A percentile compares a stretch with the other conserved stretches of the same genome.
Evolutionary conservation across 768 basidiomycete genomes (phyloP).

Genomic region (Rubroboletus pulcherrimus): DNA sequence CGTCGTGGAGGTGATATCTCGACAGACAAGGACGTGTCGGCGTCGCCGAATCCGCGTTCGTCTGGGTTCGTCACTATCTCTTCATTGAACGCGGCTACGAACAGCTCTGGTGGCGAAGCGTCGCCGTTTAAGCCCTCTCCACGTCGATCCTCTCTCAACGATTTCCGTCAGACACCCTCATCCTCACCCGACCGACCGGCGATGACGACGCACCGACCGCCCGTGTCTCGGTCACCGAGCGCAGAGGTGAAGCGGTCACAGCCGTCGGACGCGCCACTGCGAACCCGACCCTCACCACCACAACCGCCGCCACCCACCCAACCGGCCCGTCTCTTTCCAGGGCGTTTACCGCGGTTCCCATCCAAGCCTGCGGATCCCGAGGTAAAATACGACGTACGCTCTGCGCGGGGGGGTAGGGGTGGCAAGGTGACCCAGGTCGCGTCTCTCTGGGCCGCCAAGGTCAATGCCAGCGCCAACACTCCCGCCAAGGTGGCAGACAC

Average conservation of each 20-base stretch:
- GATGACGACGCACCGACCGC: not conserved
- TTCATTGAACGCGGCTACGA: conserved; percentile 38
- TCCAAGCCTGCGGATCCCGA: conserved; percentile 43
- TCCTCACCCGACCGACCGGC: not conserved
- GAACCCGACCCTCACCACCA: not conserved
- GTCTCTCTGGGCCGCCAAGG: conserved; percentile 68
- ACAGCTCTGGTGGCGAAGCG: not conserved
- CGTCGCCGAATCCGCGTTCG: conserved; percentile 65
- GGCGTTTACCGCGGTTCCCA: conserved; percentile 33
- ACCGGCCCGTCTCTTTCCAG: conserved; percentile 14
- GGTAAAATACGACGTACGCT: conserved; percentile 68
- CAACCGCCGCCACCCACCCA: not conserved
- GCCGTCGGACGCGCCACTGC: not conserved
- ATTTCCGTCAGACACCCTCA: conserved; percentile 9
- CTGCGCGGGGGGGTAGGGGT: conserved; percentile 73
- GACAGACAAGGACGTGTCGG: conserved; percentile 24
- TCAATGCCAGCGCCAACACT: conserved; percentile 5
- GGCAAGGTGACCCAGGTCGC: conserved; percentile 72
- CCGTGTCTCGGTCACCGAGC: conserved; percentile 14
- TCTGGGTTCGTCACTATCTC: conserved; percentile 72
- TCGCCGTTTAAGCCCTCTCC: conserved; percentile 13
- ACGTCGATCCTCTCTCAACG: conserved; percentile 22
- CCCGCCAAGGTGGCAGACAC: conserved; percentile 6
- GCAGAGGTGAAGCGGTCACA: conserved; percentile 8
- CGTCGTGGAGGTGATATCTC: conserved; percentile 3